Base-by-base conservation (phyloP, 805 yeast genomes). In the Zygoascus biomembranicola region DNA sequence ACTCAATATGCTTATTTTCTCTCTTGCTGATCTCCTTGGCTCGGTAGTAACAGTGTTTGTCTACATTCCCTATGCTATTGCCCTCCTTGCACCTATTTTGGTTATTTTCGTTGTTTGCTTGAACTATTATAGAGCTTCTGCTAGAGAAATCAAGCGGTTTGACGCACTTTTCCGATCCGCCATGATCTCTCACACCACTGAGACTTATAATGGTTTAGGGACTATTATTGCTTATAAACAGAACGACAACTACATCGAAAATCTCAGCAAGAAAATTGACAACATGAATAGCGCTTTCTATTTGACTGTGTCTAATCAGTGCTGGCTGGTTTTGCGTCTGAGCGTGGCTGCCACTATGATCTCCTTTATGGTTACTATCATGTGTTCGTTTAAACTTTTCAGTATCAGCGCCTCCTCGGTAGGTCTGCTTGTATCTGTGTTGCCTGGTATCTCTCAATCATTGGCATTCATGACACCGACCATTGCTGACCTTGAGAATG, bases 391-490 rank as follows among this genome's bases (percentile, higher is more conserved):
- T 47, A 71, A 80, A 51, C 81, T 77, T 5, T 82, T 84, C 69
- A 67, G 72, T 44, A 76, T 85, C 53, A 69, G 73, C 57, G 79
- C 87, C 0, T 74, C 87, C 0, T 70, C 82, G 10, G 79, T 79
- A 2, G 94, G 94, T 64, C 74, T 85, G 66, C 67, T 86, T 50
- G 66, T 86, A 47, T 76, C 88, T 0, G 77, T 84, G 60, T 74
- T 82, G 16, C 69, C 81, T 51, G 75, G 73, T 50, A 69, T 82
- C 50, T 73, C 81, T 18, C 77, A 84, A 8, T 69, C 77, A 66
- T 74, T 83, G 59, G 74, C 90, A 53, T 90, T 97, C 96, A 74
- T 89, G 60, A 73, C 85, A 55, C 77, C 85, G 59, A 73, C 85
- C 26, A 66, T 78, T 60, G 85, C 90, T 1, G 83, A 80, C 62